Percentiles rank a stretch among this genome's conserved stretches.
phyloP scores from a whole-genome alignment of 331 rosid species.

The Telfairia occidentalis region DNA sequence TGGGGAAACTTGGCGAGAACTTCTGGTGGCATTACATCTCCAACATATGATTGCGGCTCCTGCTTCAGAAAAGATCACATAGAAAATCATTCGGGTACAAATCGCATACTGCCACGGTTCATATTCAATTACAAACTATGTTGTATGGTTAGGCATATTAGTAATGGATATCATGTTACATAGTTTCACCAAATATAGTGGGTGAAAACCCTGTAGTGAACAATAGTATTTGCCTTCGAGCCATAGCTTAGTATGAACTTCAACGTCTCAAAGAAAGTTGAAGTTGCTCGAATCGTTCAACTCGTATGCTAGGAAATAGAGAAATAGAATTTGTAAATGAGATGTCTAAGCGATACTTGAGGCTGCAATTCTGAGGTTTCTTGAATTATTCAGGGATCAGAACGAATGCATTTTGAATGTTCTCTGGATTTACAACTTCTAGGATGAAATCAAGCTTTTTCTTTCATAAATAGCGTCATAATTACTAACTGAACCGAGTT shows the following conservation, averaged over 20 bases:
- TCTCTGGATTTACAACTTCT: no score
- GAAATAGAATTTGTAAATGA: no score
- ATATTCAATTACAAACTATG: not conserved
- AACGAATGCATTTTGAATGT: not conserved
- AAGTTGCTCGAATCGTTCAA: not conserved
- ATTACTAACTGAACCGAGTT: no score
- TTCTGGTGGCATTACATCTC: slow-evolving; percentile 12
- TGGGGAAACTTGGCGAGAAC: slow-evolving; percentile 15
- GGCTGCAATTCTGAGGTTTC: not conserved
- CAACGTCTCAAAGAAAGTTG: not conserved
- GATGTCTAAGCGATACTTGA: no score
- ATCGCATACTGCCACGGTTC: not conserved
- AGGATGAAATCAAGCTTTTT: not conserved
- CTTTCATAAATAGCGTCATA: not conserved
- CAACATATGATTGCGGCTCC: not conserved
- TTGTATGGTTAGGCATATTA: not conserved
- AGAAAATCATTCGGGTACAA: not conserved
- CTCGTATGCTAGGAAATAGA: no score
- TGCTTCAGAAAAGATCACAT: not conserved
- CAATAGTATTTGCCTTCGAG: not conserved
- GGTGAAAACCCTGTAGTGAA: no score
- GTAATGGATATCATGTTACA: not conserved
- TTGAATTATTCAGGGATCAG: not conserved
- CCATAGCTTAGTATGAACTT: not conserved
- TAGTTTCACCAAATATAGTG: not conserved